Evolutionary conservation across 2,329 filamentous ascomycete species (phyloP).

Genomic region (Alternaria hordeiaustralica): DNA sequence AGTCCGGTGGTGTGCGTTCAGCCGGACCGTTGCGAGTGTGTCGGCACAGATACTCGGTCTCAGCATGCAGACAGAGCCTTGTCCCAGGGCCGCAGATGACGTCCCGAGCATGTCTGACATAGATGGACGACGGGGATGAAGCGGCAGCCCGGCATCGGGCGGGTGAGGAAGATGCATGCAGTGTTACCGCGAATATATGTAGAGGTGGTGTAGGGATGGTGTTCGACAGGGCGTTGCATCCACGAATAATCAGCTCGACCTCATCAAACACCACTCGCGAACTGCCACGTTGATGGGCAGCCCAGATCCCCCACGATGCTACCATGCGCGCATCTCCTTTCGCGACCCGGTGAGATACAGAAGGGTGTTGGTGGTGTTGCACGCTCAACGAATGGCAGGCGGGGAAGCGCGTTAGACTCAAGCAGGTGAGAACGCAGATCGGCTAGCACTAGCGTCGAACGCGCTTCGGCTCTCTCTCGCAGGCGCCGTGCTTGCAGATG

Average conservation of each 20-base stretch:
- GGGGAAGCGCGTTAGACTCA: background rate
- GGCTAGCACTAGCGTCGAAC: slow-evolving; percentile 18
- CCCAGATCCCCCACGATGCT: background rate
- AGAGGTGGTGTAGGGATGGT: background rate
- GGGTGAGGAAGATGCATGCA: background rate
- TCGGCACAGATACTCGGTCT: slow-evolving; percentile 4
- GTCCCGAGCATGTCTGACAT: background rate
- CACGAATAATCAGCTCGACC: background rate
- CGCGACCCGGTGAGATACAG: background rate
- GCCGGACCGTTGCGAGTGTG: slow-evolving; percentile 6
- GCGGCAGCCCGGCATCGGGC: slow-evolving; percentile 6
- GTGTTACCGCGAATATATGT: background rate
- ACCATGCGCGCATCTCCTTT: slow-evolving; percentile 27
- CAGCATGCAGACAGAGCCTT: background rate
- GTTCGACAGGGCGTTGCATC: background rate
- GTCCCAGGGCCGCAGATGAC: slow-evolving; percentile 1
- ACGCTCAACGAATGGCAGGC: background rate
- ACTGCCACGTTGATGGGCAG: slow-evolving; percentile 23
- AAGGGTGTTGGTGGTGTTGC: slow-evolving; percentile 5
- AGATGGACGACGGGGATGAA: slow-evolving; percentile 1
- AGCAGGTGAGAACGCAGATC: slow-evolving; percentile 12
- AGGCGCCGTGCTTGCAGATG: slow-evolving; percentile 5
- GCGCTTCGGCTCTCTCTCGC: background rate
- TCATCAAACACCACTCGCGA: background rate
- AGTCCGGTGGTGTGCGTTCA: background rate